Percentiles rank a stretch among this genome's conserved stretches.
These are phyloP conservation scores for Exobasidium rhododendri DNA, from an alignment of 1,284 basidiomycete species.

Conservation along the genomic window DNA sequence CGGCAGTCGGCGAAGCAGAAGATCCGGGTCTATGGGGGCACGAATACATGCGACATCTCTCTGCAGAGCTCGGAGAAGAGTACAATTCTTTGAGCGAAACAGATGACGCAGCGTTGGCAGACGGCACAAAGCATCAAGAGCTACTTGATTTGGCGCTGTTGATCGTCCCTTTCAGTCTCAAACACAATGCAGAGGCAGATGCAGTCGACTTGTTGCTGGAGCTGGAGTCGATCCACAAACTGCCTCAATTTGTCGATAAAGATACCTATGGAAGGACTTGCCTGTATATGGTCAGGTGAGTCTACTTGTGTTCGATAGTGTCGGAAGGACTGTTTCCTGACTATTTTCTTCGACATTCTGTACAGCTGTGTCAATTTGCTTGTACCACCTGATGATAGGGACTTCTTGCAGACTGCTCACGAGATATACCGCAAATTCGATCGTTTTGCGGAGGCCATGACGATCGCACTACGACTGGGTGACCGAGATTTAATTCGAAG, in stretches of 20 bases:
- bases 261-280: slow-evolving; percentile 92
- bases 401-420: slow-evolving; percentile 87
- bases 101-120: slow-evolving; percentile 19
- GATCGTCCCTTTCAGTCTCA: slow-evolving; percentile 85
- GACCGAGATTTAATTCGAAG: slow-evolving; percentile 70
- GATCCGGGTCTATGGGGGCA: slow-evolving; percentile 97
- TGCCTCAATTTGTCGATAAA: slow-evolving; percentile 58
- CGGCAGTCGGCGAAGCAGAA: slow-evolving; percentile 33
- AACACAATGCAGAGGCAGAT: slow-evolving; percentile 96
- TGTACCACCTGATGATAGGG: slow-evolving; percentile 85
- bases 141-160: slow-evolving; percentile 70
- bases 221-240: slow-evolving; percentile 77
- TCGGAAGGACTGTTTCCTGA: background rate
- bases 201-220: slow-evolving; percentile 95
- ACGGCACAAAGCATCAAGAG: slow-evolving; percentile 26
- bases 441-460: slow-evolving; percentile 86
- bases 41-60: slow-evolving; percentile 96
- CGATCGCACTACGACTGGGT: slow-evolving; percentile 79
- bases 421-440: slow-evolving; percentile 82
- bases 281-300: slow-evolving; percentile 90
- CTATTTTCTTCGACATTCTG: slow-evolving; percentile 2
- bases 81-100: slow-evolving; percentile 61
- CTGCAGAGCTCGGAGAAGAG: slow-evolving; percentile 93
- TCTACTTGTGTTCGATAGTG: slow-evolving; percentile 18
- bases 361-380: slow-evolving; percentile 75